A percentile compares a stretch with the other conserved stretches of the same genome.
phyloP scores from a whole-genome alignment of 768 basidiomycete species.

The Pulveroboletus sp. region DNA sequence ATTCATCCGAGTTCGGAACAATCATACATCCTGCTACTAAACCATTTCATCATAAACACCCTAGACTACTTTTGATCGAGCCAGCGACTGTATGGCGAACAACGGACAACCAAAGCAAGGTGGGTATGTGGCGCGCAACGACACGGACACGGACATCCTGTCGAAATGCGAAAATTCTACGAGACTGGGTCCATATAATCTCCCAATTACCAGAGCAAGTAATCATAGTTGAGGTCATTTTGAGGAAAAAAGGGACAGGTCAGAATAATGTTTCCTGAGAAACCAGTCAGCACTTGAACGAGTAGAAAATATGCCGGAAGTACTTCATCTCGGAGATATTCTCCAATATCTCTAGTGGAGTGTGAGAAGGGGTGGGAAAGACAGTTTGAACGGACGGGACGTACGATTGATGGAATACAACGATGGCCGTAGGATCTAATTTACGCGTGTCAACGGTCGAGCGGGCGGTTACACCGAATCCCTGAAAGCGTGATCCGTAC shows the following conservation, averaged over 20 bases:
- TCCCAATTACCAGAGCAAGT: slow-evolving; percentile 21
- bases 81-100: slow-evolving; percentile 5
- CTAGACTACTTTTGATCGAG: slow-evolving; percentile 31
- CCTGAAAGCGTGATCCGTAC: slow-evolving; percentile 44
- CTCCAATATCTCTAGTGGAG: slow-evolving; percentile 81
- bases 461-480: slow-evolving; percentile 95
- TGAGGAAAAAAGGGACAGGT: slow-evolving; percentile 6
- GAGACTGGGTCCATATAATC: slow-evolving; percentile 8
- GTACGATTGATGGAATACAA: slow-evolving; percentile 98
- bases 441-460: slow-evolving; percentile 96
- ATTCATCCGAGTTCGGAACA: neutral
- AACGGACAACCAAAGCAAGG: slow-evolving; percentile 46
- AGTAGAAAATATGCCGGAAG: slow-evolving; percentile 12
- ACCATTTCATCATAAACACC: no score
- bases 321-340: slow-evolving; percentile 96
- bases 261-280: slow-evolving; percentile 76
- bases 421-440: slow-evolving; percentile 93
- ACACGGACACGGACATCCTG: neutral
- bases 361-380: slow-evolving; percentile 5
- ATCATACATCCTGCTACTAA: neutral
- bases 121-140: slow-evolving; percentile 8
- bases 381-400: neutral
- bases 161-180: slow-evolving; percentile 1
- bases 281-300: slow-evolving; percentile 12
- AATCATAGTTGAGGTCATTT: slow-evolving; percentile 3